Evolutionary conservation across 1,284 basidiomycete species (phyloP).

Genomic region (Apiotrichum veenhuisii): DNA sequence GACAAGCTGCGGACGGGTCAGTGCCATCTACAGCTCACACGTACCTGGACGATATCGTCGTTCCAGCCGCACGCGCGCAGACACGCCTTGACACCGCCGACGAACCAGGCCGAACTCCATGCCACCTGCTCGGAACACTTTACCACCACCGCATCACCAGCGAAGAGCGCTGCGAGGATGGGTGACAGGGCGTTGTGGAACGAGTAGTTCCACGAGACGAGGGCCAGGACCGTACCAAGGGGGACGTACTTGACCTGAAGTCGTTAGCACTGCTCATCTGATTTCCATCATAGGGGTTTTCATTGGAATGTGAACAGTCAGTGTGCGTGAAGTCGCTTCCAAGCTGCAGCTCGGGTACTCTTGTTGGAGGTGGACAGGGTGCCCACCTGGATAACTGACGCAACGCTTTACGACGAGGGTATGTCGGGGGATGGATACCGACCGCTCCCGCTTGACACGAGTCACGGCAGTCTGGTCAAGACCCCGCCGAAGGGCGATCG

Average conservation of each 20-base stretch:
- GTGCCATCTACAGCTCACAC: not conserved
- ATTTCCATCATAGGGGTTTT: too few species aligned
- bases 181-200: slow-evolving; percentile 92
- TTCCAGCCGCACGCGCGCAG: slow-evolving; percentile 73
- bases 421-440: too few species aligned
- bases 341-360: too few species aligned
- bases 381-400: too few species aligned
- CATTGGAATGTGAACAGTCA: too few species aligned
- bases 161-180: slow-evolving; percentile 80
- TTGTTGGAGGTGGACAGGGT: too few species aligned
- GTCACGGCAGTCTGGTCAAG: too few species aligned
- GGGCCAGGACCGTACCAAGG: slow-evolving; percentile 85
- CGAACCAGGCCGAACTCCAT: slow-evolving; percentile 79
- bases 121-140: slow-evolving; percentile 91
- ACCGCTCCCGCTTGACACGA: too few species aligned
- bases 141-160: slow-evolving; percentile 84
- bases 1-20: slow-evolving; percentile 57
- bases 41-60: slow-evolving; percentile 70
- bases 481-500: too few species aligned
- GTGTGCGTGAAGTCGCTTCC: too few species aligned
- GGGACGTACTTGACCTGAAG: slow-evolving; percentile 82
- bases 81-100: slow-evolving; percentile 69
- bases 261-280: too few species aligned
- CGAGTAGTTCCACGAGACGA: slow-evolving; percentile 75
- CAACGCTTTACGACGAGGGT: too few species aligned